phyloP scores from a whole-genome alignment of 2,329 filamentous ascomycete species.

The Aspergillus neotritici region DNA sequence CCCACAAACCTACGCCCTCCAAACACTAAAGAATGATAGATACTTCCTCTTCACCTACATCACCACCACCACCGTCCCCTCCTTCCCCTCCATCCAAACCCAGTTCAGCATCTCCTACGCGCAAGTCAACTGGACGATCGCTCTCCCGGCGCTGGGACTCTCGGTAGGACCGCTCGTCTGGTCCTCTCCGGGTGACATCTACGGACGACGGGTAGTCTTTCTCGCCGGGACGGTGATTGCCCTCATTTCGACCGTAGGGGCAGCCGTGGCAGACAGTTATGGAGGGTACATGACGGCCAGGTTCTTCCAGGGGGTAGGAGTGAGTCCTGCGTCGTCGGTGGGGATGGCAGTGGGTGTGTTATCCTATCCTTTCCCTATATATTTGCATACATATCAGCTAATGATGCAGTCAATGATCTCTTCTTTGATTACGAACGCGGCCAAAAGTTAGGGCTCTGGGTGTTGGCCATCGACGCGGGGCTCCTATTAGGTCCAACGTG shows the following conservation, averaged over 20 bases:
- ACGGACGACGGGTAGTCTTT: constrained; percentile 49
- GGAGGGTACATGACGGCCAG: constrained; percentile 52
- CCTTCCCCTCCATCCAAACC: constrained; percentile 47
- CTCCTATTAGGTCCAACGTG: constrained; percentile 46
- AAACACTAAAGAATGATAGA: constrained; percentile 21
- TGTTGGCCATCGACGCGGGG: constrained; percentile 51
- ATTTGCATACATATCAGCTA: background rate
- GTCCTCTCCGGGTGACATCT: constrained; percentile 48
- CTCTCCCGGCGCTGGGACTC: constrained; percentile 48
- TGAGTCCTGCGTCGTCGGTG: constrained; percentile 50
- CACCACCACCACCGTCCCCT: constrained; percentile 53
- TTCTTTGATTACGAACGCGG: constrained; percentile 55
- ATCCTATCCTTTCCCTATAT: too few relatives aligned
- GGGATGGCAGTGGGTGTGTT: constrained; percentile 46
- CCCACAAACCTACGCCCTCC: background rate
- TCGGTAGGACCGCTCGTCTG: constrained; percentile 49
- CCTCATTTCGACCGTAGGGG: constrained; percentile 39
- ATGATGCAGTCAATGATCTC: constrained; percentile 45
- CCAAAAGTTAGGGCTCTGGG: constrained; percentile 53
- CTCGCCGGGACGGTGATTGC: constrained; percentile 42
- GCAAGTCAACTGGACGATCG: constrained; percentile 52
- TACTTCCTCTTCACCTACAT: constrained; percentile 57
- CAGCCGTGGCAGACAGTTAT: constrained; percentile 39
- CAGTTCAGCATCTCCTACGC: constrained; percentile 43
- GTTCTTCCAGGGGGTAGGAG: constrained; percentile 55